Evolutionary conservation across 768 basidiomycete species (phyloP).

Genomic region (Clitopilus passeckerianus): DNA sequence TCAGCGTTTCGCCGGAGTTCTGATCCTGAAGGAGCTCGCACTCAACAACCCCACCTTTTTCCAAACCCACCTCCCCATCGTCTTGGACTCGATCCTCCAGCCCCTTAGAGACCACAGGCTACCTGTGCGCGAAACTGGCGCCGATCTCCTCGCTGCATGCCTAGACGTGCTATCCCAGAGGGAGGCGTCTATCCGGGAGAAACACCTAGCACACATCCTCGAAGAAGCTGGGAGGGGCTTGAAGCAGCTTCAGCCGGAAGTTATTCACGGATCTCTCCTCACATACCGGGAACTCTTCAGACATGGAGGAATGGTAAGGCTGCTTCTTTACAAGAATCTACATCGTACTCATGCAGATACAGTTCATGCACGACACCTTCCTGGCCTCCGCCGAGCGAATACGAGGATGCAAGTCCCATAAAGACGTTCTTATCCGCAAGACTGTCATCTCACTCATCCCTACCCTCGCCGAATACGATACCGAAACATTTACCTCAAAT

Average conservation of each 20-base stretch:
- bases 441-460: constrained; percentile 94
- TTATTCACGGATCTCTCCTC: constrained; percentile 85
- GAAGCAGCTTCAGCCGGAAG: constrained; percentile 72
- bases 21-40: constrained; percentile 89
- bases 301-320: constrained; percentile 82
- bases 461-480: constrained; percentile 90
- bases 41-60: constrained; percentile 83
- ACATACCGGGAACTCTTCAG: constrained; percentile 86
- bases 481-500: constrained; percentile 81
- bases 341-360: constrained; percentile 1
- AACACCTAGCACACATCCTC: constrained; percentile 71
- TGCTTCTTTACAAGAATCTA: not conserved
- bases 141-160: constrained; percentile 83
- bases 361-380: constrained; percentile 86
- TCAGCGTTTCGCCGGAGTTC: constrained; percentile 82
- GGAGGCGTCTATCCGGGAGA: constrained; percentile 55
- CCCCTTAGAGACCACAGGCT: constrained; percentile 84
- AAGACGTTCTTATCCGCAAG: constrained; percentile 83
- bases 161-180: constrained; percentile 76
- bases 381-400: constrained; percentile 82
- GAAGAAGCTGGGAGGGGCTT: constrained; percentile 82
- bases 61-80: constrained; percentile 75
- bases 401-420: constrained; percentile 76
- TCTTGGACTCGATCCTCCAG: constrained; percentile 87
- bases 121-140: constrained; percentile 86